These are phyloP conservation scores for Chaetoceros tenuissimus DNA, from an alignment of 108 stramenopile genomes.

Conservation along the genomic window DNA sequence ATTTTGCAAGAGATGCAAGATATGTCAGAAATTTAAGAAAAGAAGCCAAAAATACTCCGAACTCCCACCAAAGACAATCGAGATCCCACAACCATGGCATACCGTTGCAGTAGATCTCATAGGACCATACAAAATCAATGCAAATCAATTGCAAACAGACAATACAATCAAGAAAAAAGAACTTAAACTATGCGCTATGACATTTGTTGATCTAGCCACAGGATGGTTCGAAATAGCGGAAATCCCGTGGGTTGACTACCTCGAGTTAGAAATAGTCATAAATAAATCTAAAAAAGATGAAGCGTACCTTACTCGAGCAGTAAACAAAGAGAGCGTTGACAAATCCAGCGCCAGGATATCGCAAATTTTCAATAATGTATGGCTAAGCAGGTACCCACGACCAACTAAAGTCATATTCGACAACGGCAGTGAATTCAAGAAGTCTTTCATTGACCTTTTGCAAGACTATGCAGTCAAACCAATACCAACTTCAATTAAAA, in stretches of 20 bases:
- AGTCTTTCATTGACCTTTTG: slow-evolving; percentile 16
- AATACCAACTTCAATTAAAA: slow-evolving; percentile 20
- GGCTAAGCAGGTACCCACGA: slow-evolving; percentile 32
- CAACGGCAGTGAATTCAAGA: slow-evolving; percentile 33
- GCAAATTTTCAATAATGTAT: slow-evolving; percentile 11
- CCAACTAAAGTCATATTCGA: slow-evolving; percentile 17
- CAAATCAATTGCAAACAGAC: slow-evolving; percentile 3
- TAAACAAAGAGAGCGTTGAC: not conserved
- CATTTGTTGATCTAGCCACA: slow-evolving; percentile 35
- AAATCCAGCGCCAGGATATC: slow-evolving; percentile 9
- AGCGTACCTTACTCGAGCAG: not conserved
- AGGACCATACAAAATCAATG: slow-evolving; percentile 29
- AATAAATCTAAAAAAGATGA: not conserved
- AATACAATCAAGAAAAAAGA: not conserved
- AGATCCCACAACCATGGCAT: slow-evolving; percentile 11
- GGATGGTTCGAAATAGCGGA: slow-evolving; percentile 36
- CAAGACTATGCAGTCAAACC: slow-evolving; percentile 12
- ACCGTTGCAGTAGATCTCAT: slow-evolving; percentile 28
- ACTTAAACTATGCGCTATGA: slow-evolving; percentile 15
- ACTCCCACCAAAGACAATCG: slow-evolving; percentile 8
- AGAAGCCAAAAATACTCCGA: slow-evolving; percentile 16
- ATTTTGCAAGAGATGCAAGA: slow-evolving; percentile 1
- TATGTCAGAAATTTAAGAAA: slow-evolving; percentile 15
- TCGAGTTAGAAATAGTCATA: not conserved
- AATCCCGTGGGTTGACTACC: slow-evolving; percentile 2